Evolutionary conservation across 768 basidiomycete genomes (phyloP).

Genomic region (Hericium rajendrae): DNA sequence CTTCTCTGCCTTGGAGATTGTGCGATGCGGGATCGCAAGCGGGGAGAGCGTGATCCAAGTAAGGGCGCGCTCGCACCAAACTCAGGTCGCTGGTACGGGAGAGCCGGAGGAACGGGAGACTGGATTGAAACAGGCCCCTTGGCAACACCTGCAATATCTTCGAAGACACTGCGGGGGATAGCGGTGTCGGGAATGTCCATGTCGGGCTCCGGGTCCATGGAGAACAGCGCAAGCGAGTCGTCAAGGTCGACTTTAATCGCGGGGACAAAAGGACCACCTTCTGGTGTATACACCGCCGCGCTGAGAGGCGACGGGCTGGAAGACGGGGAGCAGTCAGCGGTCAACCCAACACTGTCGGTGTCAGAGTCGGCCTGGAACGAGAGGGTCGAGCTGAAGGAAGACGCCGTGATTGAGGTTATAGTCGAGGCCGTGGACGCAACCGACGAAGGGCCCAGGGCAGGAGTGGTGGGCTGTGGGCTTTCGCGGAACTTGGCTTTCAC

Average conservation of each 20-base stretch:
- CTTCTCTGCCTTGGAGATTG: constrained; percentile 1
- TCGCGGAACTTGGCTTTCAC: not conserved
- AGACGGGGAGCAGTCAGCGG: not conserved
- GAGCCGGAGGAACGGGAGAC: not conserved
- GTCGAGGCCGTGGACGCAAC: not conserved
- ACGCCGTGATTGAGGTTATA: not conserved
- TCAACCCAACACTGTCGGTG: not conserved
- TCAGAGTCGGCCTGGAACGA: not conserved
- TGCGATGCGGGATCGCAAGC: not conserved
- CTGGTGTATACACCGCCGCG: not conserved
- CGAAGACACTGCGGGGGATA: constrained; percentile 23
- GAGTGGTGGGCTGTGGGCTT: not conserved
- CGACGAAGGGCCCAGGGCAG: not conserved
- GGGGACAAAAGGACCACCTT: not conserved
- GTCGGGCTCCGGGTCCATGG: constrained; percentile 34
- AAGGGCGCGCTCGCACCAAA: not conserved
- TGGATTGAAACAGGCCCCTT: not conserved
- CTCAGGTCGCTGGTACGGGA: not conserved
- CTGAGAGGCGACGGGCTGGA: not conserved
- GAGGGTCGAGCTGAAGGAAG: not conserved
- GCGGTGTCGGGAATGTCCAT: not conserved
- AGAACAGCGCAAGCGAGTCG: constrained; percentile 30
- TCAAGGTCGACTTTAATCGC: constrained; percentile 13
- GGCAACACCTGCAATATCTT: not conserved
- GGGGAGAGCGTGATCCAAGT: not conserved